A percentile compares a stretch with the other conserved stretches of the same genome.
Conservation (phyloP, 257 asterid species). For the Nicotiana tabacum region DNA sequence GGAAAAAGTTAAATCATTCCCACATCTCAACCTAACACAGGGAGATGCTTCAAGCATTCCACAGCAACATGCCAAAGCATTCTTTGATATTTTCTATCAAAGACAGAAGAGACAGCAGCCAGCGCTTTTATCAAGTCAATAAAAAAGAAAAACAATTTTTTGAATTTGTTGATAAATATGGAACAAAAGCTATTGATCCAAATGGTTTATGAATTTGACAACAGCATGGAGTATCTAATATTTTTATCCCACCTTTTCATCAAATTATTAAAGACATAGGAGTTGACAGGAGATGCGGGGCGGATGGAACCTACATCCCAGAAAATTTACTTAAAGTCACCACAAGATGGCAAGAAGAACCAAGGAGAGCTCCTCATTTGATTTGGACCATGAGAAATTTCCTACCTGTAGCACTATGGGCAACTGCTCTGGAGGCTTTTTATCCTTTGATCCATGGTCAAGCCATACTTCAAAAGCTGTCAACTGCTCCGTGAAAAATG, state of each 20-base stretch:
- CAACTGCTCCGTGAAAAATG: constrained; percentile 71
- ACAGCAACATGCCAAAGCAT: background rate
- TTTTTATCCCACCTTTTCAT: background rate
- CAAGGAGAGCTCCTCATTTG: background rate
- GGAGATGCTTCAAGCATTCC: background rate
- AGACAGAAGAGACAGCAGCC: background rate
- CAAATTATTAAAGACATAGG: constrained; percentile 7
- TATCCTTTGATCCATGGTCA: constrained; percentile 95
- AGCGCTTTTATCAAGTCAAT: background rate
- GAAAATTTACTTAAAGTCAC: constrained; percentile 4
- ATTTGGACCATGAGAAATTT: constrained; percentile 11
- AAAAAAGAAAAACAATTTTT: background rate
- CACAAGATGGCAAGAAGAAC: constrained; percentile 3
- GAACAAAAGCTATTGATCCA: background rate
- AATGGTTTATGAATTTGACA: background rate
- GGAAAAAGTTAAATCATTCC: background rate
- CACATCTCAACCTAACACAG: background rate
- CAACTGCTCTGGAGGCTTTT: constrained; percentile 95
- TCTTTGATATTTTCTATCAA: background rate
- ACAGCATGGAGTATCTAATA: background rate
- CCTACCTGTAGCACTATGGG: constrained; percentile 98
- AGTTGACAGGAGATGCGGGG: constrained; percentile 2
- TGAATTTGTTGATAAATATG: background rate
- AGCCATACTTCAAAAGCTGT: constrained; percentile 99
- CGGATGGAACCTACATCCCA: constrained; percentile 9